Evolutionary conservation across 805 yeast genomes (phyloP).

Genomic region (Teunomyces atbi): DNA sequence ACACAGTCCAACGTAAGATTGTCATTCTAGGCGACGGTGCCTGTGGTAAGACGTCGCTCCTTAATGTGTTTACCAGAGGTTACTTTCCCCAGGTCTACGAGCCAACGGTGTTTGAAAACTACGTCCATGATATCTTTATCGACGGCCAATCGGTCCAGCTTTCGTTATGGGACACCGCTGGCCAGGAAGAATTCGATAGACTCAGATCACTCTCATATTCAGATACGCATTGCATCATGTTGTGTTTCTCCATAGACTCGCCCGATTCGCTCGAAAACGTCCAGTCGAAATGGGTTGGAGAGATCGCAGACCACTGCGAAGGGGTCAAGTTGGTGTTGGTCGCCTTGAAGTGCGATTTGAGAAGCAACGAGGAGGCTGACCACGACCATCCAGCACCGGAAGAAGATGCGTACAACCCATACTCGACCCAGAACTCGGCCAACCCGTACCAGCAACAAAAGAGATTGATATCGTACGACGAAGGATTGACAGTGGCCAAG

Average conservation of each 20-base stretch:
- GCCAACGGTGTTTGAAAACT: conserved; percentile 96
- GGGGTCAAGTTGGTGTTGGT: conserved; percentile 93
- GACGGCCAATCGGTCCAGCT: conserved; percentile 91
- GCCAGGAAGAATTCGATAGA: conserved; percentile 97
- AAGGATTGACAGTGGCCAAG: conserved; percentile 90
- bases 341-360: conserved; percentile 90
- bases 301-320: conserved; percentile 94
- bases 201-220: conserved; percentile 88
- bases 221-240: conserved; percentile 95
- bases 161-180: conserved; percentile 98
- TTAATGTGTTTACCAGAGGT: conserved; percentile 95
- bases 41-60: conserved; percentile 93
- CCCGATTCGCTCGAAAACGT: conserved; percentile 93
- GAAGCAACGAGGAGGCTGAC: conserved; percentile 58
- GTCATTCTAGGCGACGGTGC: conserved; percentile 98
- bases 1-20: conserved; percentile 76
- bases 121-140: conserved; percentile 93
- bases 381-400: conserved; percentile 9
- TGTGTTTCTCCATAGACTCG: conserved; percentile 93
- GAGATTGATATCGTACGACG: conserved; percentile 79
- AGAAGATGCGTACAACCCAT: conserved; percentile 39
- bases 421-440: conserved; percentile 22
- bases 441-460: conserved; percentile 40
- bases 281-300: conserved; percentile 95
- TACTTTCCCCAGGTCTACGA: conserved; percentile 98